Percentiles rank a stretch among this genome's conserved stretches.
Evolutionary conservation across 768 basidiomycete genomes (phyloP).

Genomic region (Exidia glandulosa): DNA sequence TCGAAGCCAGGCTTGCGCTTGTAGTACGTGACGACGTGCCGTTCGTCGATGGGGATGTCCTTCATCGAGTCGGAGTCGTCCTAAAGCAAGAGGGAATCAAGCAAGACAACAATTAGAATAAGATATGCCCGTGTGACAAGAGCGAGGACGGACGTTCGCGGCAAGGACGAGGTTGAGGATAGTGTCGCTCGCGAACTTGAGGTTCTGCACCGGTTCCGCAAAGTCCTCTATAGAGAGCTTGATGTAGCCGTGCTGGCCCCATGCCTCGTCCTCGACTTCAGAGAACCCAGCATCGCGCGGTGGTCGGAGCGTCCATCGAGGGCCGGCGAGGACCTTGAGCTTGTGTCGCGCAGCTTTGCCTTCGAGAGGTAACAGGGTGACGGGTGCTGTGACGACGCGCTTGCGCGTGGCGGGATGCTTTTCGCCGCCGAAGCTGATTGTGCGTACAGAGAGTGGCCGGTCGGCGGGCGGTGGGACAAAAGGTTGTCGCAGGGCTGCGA

Average conservation of each 20-base stretch:
- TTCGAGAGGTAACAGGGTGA: slow-evolving; percentile 60
- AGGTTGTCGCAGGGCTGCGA: slow-evolving; percentile 65
- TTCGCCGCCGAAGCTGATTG: slow-evolving; percentile 69
- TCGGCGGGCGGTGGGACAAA: slow-evolving; percentile 55
- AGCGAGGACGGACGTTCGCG: slow-evolving; percentile 60
- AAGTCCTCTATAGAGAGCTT: slow-evolving; percentile 90
- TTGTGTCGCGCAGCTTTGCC: slow-evolving; percentile 62
- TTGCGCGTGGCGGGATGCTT: slow-evolving; percentile 61
- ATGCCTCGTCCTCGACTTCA: slow-evolving; percentile 26
- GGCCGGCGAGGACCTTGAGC: slow-evolving; percentile 79
- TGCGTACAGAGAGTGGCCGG: slow-evolving; percentile 58
- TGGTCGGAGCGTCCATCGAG: slow-evolving; percentile 71
- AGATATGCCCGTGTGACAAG: neutral
- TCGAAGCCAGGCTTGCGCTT: slow-evolving; percentile 57
- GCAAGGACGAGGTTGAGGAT: slow-evolving; percentile 67
- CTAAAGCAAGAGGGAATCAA: slow-evolving; percentile 19
- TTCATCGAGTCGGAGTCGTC: slow-evolving; percentile 27
- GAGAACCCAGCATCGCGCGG: slow-evolving; percentile 56
- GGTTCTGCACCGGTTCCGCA: slow-evolving; percentile 70
- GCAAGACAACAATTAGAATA: slow-evolving; percentile 8
- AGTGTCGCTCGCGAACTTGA: slow-evolving; percentile 88
- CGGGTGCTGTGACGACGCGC: slow-evolving; percentile 61
- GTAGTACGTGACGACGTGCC: slow-evolving; percentile 68
- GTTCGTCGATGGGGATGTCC: slow-evolving; percentile 68
- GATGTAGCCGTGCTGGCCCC: slow-evolving; percentile 65